These are phyloP conservation scores for Amanita fuliginea DNA, from an alignment of 768 basidiomycete species.

Conservation along the genomic window DNA sequence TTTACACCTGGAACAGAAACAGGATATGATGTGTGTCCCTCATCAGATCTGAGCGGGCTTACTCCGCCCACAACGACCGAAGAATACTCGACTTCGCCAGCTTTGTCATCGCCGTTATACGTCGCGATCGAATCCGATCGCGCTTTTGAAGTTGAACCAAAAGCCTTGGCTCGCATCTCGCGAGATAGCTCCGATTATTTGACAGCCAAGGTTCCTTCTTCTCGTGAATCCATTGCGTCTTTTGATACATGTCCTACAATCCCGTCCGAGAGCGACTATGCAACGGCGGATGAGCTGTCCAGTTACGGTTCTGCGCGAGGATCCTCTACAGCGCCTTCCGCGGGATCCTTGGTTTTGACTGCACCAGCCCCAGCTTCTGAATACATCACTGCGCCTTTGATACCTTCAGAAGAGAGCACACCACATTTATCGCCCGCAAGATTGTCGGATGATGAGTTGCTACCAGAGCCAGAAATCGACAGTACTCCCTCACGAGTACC, in stretches of 20 bases:
- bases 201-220: constrained; percentile 25
- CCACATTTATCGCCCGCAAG: constrained; percentile 24
- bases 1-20: constrained; percentile 22
- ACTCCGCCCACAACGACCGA: constrained; percentile 21
- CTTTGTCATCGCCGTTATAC: constrained; percentile 22
- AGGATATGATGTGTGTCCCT: constrained; percentile 42
- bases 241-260: constrained; percentile 23
- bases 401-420: constrained; percentile 31
- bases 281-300: constrained; percentile 35
- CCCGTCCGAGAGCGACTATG: constrained; percentile 25
- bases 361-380: constrained; percentile 22
- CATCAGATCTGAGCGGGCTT: constrained; percentile 36
- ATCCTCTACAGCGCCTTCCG: constrained; percentile 10
- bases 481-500: constrained; percentile 19
- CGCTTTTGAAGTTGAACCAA: constrained; percentile 23
- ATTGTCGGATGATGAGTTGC: constrained; percentile 4
- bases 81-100: constrained; percentile 19
- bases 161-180: constrained; percentile 32
- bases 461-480: constrained; percentile 9
- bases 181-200: constrained; percentile 45
- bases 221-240: constrained; percentile 17
- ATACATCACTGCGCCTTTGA: constrained; percentile 39
- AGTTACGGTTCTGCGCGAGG: constrained; percentile 11
- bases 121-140: constrained; percentile 15
- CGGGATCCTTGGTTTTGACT: constrained; percentile 38